Evolutionary conservation across 345 rosid species (phyloP), one percentile per base, ranked within the genome.

Genomic region (Eucalyptus regnans): DNA sequence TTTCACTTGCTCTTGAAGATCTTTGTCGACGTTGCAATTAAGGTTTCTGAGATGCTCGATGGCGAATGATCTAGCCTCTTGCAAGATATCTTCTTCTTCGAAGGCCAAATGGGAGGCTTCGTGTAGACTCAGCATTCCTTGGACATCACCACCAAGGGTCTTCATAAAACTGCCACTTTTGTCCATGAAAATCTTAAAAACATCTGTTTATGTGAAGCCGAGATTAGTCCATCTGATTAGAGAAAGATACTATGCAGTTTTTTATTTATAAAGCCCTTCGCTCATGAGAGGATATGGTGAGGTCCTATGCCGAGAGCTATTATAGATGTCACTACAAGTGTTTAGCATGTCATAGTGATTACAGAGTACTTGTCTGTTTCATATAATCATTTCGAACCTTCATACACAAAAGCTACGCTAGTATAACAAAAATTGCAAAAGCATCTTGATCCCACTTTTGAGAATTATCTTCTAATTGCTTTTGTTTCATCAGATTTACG

Each of bases 71-170:
- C 2, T 88, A 44, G 90, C 92, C 85, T 90, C 68, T 2, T 91
- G 90, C 58, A 93, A 50, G 14, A 90, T 29, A 7, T 83, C n/a
- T 88, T 94, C 96, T 83, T 89, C 93, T 91, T 92, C 94, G 6
- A 58, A 51, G 23, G 86, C 89, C 14, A 93, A 66, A 58, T 84
- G 60, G 2, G 94, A 89, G 22, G 94, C 93, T 66, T 93, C 94
- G 18, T 93, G 91, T 43, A 93, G 56, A 68, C 91, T 89, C 71
- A 93, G 84, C 46, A 93, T 49, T 56, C 93, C 93, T 58, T 88
- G 50, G 22, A 86, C 31, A 29, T 93, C 94, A 6, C 41, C 25
- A 4, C 52, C 3, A 4, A 80, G n/a, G 87, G 20, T 4, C 8
- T 88, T 54, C 86, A 29, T 17, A 89, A 91, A 86, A 6, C 81